phyloP scores from a whole-genome alignment of 2,329 filamentous ascomycete species.

The Pestalotiopsis sp. region DNA sequence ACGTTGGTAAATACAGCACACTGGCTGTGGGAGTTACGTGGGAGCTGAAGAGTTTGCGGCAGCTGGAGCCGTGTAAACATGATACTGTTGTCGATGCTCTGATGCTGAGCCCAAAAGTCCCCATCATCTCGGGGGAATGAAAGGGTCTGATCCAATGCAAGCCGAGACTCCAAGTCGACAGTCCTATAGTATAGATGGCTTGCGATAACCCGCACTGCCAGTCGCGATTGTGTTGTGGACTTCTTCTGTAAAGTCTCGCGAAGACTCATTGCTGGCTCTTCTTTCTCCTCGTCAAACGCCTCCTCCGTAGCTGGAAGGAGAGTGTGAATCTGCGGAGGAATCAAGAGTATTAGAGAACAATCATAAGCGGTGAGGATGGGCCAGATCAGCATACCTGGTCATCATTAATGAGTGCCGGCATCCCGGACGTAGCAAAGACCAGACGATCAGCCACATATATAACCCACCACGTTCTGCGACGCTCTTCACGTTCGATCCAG shows the following conservation, averaged over 20 bases:
- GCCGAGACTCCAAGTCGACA: neutral
- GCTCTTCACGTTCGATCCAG: neutral
- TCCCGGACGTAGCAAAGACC: neutral
- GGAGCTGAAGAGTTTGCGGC: neutral
- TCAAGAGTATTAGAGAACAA: neutral
- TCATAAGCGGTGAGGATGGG: neutral
- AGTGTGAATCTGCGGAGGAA: neutral
- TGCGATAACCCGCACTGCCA: neutral
- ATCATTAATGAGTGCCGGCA: neutral
- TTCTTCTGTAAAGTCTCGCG: neutral
- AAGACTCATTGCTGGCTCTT: neutral
- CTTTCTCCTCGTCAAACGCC: neutral
- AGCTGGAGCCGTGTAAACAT: neutral
- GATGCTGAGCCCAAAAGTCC: conserved; percentile 1
- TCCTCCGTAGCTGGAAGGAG: neutral
- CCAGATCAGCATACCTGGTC: neutral
- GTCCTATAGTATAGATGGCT: neutral
- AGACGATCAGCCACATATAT: neutral
- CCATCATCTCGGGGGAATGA: neutral
- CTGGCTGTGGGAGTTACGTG: neutral
- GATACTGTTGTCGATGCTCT: neutral
- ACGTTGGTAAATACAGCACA: neutral
- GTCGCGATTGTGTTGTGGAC: neutral
- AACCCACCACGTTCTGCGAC: neutral
- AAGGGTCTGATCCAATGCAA: neutral